Evolutionary conservation across 345 rosid species (phyloP), one percentile per base, ranked within the genome.

Genomic region (Salix caprea): DNA sequence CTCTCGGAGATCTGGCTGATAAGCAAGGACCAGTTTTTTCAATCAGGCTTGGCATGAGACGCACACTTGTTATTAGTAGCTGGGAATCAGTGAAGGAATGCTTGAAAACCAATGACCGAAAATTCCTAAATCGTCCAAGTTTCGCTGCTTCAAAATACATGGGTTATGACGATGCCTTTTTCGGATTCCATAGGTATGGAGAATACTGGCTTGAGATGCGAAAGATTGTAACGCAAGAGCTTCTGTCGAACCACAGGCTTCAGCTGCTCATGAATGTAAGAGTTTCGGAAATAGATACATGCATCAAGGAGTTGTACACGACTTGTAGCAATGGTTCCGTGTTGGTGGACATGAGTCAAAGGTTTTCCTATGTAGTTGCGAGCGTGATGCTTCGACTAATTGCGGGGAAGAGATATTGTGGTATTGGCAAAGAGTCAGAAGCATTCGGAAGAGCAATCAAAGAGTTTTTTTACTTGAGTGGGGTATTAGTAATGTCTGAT

Each of bases 361-460:
- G 44, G 44, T 40, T 40, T 40, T 40, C 44, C 14, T 10, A 12
- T 40, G 13, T 40, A 40, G 4, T 89, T 16, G 92, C 87, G 83
- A 67, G 52, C 48, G 68, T 89, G 79, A 88, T 89, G 16, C 86
- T 87, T 16, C 83, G 79, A 77, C 83, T 85, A 84, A 78, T 88
- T 7, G 88, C 82, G 0, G 93, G 95, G 39, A 89, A 85, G 86
- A 76, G 89, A 65, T 82, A 74, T 60, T 77, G 80, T 40, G 7
- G 44, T 40, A 40, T 10, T 40, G 44, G 13, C 44, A 40, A 40
- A 9, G 44, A 40, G 11, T 40, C 0, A 54, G 54, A 36, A 54
- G 26, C 28, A 71, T 84, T 80, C 64, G 83, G 82, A 50, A 80
- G 79, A 54, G 89, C 85, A 0, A 5, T 89, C 34, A 82, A 85